phyloP scores from a whole-genome alignment of 1,139 yeast species.

The Candida sp. region DNA sequence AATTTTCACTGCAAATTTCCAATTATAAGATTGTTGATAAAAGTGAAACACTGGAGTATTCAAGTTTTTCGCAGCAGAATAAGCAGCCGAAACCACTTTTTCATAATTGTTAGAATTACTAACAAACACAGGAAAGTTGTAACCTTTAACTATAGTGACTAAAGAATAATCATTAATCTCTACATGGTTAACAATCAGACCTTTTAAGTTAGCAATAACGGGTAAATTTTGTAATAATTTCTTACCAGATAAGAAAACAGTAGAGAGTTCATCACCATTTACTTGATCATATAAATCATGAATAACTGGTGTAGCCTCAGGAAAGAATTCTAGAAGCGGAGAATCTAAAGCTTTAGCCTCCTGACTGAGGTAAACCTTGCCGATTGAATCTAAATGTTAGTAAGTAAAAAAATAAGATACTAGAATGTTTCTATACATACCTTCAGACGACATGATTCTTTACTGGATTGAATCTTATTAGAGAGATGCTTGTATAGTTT shows the following conservation, averaged over 20 bases:
- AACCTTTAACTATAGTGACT: slow-evolving; percentile 69
- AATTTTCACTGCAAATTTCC: neutral
- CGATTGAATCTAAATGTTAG: neutral
- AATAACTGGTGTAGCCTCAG: slow-evolving; percentile 26
- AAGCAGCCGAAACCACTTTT: slow-evolving; percentile 41
- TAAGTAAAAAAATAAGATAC: neutral
- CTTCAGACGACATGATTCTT: neutral
- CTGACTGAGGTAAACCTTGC: slow-evolving; percentile 33
- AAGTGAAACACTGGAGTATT: slow-evolving; percentile 69
- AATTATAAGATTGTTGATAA: slow-evolving; percentile 26
- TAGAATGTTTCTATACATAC: neutral
- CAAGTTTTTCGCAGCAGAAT: slow-evolving; percentile 49
- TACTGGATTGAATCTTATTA: too few relatives aligned
- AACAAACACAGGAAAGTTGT: slow-evolving; percentile 59
- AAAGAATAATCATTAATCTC: slow-evolving; percentile 62
- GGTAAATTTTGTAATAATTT: slow-evolving; percentile 56
- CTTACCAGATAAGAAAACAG: slow-evolving; percentile 52
- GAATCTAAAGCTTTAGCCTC: slow-evolving; percentile 46
- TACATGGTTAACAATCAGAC: slow-evolving; percentile 57
- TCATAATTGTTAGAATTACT: slow-evolving; percentile 59
- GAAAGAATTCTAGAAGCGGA: slow-evolving; percentile 20
- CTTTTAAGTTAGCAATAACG: slow-evolving; percentile 42
- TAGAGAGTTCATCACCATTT: slow-evolving; percentile 30
- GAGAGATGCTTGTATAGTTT: neutral
- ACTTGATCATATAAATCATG: slow-evolving; percentile 55